These are phyloP conservation scores for Epichloe typhina DNA, from an alignment of 2,329 filamentous ascomycete species.

Conservation along the genomic window DNA sequence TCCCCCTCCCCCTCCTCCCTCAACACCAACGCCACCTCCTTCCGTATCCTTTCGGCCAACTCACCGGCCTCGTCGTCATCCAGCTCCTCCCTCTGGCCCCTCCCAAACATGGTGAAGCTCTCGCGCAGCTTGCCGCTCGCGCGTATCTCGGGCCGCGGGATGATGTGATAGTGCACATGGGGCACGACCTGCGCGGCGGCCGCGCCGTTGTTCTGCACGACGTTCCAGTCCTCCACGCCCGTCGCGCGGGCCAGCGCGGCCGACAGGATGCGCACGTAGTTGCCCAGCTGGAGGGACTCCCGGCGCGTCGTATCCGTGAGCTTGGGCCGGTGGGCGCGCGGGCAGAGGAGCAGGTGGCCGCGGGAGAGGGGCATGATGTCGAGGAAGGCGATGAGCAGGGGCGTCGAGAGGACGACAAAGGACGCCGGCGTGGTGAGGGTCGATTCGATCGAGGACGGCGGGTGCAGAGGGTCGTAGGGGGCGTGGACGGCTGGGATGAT, in stretches of 20 bases:
- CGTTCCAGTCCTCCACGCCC: conserved; percentile 77
- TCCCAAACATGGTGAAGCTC: conserved; percentile 74
- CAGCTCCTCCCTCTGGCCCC: conserved; percentile 57
- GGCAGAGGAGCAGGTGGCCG: conserved; percentile 74
- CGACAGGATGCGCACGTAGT: conserved; percentile 58
- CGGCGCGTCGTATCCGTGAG: conserved; percentile 53
- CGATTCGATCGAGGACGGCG: conserved; percentile 24
- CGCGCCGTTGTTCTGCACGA: conserved; percentile 90
- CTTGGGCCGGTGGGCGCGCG: conserved; percentile 64
- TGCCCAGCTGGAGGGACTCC: conserved; percentile 55
- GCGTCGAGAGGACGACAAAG: conserved; percentile 65
- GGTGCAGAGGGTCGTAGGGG: conserved; percentile 30
- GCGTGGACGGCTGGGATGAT: conserved; percentile 37
- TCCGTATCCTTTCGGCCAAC: conserved; percentile 43
- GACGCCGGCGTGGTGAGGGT: conserved; percentile 29
- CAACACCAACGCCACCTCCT: conserved; percentile 34
- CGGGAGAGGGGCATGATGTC: conserved; percentile 81
- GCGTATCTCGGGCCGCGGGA: conserved; percentile 63
- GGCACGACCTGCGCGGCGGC: conserved; percentile 85
- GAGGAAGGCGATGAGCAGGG: conserved; percentile 70
- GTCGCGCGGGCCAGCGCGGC: conserved; percentile 55
- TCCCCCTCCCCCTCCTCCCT: conserved; percentile 28
- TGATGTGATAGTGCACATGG: conserved; percentile 90
- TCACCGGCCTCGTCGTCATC: conserved; percentile 59
- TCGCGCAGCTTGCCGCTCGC: conserved; percentile 39